These are phyloP conservation scores for Coniferiporia sulphurascens DNA, from an alignment of 1,284 basidiomycete genomes.

Conservation along the genomic window DNA sequence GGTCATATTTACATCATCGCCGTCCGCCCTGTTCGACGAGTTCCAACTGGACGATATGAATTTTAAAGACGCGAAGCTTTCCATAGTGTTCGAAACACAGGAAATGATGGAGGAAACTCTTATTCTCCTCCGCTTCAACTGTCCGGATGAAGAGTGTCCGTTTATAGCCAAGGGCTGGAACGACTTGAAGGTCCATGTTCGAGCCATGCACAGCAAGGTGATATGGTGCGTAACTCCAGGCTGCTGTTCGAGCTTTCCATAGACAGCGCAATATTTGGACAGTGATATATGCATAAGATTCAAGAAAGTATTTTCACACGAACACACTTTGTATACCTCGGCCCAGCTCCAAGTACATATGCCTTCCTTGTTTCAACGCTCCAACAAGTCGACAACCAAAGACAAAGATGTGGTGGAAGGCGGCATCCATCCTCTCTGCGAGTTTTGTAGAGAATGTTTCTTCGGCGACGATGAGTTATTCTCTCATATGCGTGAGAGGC, in stretches of 20 bases:
- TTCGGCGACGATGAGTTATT: slow-evolving; percentile 93
- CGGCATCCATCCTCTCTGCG: slow-evolving; percentile 78
- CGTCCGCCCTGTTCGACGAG: slow-evolving; percentile 58
- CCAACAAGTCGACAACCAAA: slow-evolving; percentile 35
- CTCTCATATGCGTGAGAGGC: slow-evolving; percentile 87
- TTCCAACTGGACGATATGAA: slow-evolving; percentile 55
- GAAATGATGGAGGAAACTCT: slow-evolving; percentile 95
- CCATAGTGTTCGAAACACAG: slow-evolving; percentile 83
- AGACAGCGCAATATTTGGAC: neutral
- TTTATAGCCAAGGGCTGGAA: slow-evolving; percentile 86
- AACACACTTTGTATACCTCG: slow-evolving; percentile 82
- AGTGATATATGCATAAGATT: slow-evolving; percentile 86
- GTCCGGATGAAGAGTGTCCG: slow-evolving; percentile 77
- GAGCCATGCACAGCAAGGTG: slow-evolving; percentile 69
- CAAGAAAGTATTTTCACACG: slow-evolving; percentile 96
- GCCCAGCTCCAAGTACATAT: slow-evolving; percentile 72
- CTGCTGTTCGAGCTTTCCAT: neutral
- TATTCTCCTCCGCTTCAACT: slow-evolving; percentile 87
- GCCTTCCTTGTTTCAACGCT: slow-evolving; percentile 61
- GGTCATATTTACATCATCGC: slow-evolving; percentile 78
- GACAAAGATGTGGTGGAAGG: slow-evolving; percentile 58
- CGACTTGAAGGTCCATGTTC: slow-evolving; percentile 79
- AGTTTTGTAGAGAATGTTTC: slow-evolving; percentile 89
- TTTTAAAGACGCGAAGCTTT: slow-evolving; percentile 73
- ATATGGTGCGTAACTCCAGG: slow-evolving; percentile 57